phyloP scores from a whole-genome alignment of 208 protist genomes.

The Leptomonas seymouri region DNA sequence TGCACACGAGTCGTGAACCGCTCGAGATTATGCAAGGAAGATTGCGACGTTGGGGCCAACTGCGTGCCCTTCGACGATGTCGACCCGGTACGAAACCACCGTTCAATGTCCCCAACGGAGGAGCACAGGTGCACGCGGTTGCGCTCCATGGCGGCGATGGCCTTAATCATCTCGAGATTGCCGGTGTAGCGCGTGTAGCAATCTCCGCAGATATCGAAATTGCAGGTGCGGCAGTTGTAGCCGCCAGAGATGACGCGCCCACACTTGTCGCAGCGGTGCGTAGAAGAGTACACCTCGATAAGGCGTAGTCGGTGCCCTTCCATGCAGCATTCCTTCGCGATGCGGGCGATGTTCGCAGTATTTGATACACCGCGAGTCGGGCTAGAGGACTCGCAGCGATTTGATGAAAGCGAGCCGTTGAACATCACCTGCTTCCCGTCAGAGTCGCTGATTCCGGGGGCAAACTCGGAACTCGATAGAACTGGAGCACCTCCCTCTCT shows the following conservation, averaged over 20 bases:
- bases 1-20: conserved; percentile 55
- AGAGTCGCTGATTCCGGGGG: background rate
- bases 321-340: conserved; percentile 57
- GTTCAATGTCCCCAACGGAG: conserved; percentile 81
- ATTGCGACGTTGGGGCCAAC: conserved; percentile 63
- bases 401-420: conserved; percentile 11
- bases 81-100: conserved; percentile 80
- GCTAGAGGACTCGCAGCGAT: conserved; percentile 10
- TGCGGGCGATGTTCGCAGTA: conserved; percentile 5
- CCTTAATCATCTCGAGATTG: conserved; percentile 34
- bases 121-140: conserved; percentile 73
- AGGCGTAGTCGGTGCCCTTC: conserved; percentile 50
- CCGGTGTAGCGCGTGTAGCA: conserved; percentile 57
- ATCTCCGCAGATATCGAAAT: conserved; percentile 54
- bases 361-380: conserved; percentile 15
- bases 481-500: background rate
- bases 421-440: conserved; percentile 3
- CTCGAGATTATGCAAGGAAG: conserved; percentile 55
- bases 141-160: conserved; percentile 20
- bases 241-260: conserved; percentile 28
- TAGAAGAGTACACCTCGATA: conserved; percentile 16
- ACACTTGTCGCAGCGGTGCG: conserved; percentile 48
- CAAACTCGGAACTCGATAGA: background rate
- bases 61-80: conserved; percentile 74
- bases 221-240: conserved; percentile 58